Base-by-base conservation (phyloP, 176 grass and related monocot species). In the Musa schizocarpa region DNA sequence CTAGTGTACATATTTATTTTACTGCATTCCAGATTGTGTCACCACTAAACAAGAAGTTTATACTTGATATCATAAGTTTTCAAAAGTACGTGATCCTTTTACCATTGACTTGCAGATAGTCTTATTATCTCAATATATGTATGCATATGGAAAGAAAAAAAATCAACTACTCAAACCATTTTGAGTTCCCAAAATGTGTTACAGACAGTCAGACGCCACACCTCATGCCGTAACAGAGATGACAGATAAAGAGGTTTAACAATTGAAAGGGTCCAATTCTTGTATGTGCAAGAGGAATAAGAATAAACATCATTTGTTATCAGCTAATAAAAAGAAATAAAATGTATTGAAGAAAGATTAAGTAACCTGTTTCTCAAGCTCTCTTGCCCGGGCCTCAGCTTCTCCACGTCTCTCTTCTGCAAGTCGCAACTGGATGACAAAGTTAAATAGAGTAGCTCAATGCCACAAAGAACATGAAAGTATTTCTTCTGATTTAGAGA, bases 351-450 rank as follows among this genome's bases (percentile, higher is more conserved):
- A 62, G 9, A 77, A 43, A 69, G 23, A 20, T 50, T 57, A 63
- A 63, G 61, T 80, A 77, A 91, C 94, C 83, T 98, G 94, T 85
- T 98, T 98, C 82, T 93, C 90, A 89, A 98, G 88, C 72, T 98
- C 90, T 74, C 93, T 98, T 66, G 94, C 84, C 73, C 94, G 87
- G 55, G 88, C 88, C 73, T 98, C 94, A 0, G 94, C 94, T 87
- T 98, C 90, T 52, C 93, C 84, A 43, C 82, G 83, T 84, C 80
- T 93, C 85, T 91, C 90, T 91, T 98, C 94, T 87, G 94, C 88
- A 90, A 83, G 80, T 72, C 94, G 88, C 80, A 98, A 87, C 94
- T 98, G 75, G 62, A 54, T n/a, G 78, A 71, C 43, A 84, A 82
- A 23, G 2, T 65, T 2, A 53, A 14, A 26, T 49, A 69, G 2